Evolutionary conservation across 2,329 filamentous ascomycete genomes (phyloP), one percentile per base, ranked within the genome.

Genomic region (Fusarium sp.): DNA sequence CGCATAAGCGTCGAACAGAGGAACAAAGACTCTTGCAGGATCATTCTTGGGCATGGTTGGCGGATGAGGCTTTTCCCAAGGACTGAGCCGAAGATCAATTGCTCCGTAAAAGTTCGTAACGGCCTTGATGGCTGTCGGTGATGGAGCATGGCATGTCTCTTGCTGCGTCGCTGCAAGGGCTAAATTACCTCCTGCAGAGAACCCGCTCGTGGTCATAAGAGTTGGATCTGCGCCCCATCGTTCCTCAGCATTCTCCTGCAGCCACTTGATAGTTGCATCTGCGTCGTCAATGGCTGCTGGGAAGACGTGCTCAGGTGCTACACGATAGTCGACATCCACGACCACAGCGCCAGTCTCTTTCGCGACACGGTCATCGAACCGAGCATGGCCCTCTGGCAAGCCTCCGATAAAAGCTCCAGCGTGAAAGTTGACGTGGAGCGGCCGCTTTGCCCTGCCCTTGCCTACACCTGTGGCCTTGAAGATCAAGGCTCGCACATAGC

Each of bases 261-360:
- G 74, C 76, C 81, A 88, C 50, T 76, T 73, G 14, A 88, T 76
- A 0, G 83, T 80, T 45, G 85, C 84, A 62, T 87, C 84, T 3
- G 85, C 81, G 73, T 90, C 88, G 63, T 88, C 80, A 2, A 88
- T 79, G 5, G 84, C 84, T 1, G 79, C 80, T 0, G 88, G 88
- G 66, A 89, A 89, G 27, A 81, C 80, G 71, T 88, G 80, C 67
- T 88, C 87, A 0, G 88, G 88, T 9, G 86, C 87, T 35, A 88
- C 83, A 2, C 88, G 82, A 72, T 89, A 89, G 20, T 87, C 86
- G 6, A 88, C 82, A 66, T 86, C 86, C 9, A 89, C 80, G 18
- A 85, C 85, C 0, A 87, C 82, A 3, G 85, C 85, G 1, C 83
- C 85, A 0, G 85, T 86, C 41, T 81, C 74, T 18, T 78, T 70